A percentile compares a stretch with the other conserved stretches of the same genome.
Conservation (phyloP, 2,329 filamentous ascomycete species). For the Fusarium piperis region DNA sequence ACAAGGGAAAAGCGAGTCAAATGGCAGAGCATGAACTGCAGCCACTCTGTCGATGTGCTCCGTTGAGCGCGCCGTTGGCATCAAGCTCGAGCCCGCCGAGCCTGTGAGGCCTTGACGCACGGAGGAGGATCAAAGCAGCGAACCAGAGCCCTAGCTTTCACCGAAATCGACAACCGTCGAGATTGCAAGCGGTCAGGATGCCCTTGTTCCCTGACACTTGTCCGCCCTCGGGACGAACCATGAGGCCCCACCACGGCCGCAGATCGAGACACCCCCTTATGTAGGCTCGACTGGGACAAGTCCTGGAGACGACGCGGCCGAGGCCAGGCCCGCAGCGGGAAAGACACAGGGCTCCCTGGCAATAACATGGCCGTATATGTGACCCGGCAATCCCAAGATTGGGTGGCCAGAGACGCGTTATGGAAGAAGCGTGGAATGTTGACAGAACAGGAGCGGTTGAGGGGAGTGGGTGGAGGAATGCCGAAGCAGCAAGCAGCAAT, state of each 20-base stretch:
- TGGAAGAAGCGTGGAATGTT: constrained; percentile 31
- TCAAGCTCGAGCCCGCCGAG: constrained; percentile 19
- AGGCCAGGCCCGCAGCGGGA: constrained; percentile 46
- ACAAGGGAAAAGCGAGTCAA: constrained; percentile 9
- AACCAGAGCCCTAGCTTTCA: constrained; percentile 49
- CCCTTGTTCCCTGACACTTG: constrained; percentile 50
- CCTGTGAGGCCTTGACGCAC: constrained; percentile 28
- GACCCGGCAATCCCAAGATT: constrained; percentile 30
- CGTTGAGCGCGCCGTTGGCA: constrained; percentile 3
- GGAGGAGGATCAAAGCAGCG: constrained; percentile 36
- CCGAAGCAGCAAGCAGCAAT: background rate
- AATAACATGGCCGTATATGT: constrained; percentile 41
- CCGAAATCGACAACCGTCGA: constrained; percentile 47
- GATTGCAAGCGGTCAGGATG: constrained; percentile 44
- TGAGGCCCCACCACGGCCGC: constrained; percentile 53
- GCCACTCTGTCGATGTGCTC: constrained; percentile 18
- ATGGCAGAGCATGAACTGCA: constrained; percentile 23
- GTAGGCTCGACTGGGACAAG: constrained; percentile 35
- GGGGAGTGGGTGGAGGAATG: background rate
- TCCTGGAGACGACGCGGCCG: constrained; percentile 32
- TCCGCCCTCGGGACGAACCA: constrained; percentile 51
- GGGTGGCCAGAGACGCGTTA: constrained; percentile 14
- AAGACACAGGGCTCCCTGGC: constrained; percentile 38
- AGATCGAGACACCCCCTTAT: constrained; percentile 49
- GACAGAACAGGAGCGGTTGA: constrained; percentile 11